Evolutionary conservation across 306 rosid genomes (phyloP).

Genomic region (Medicago truncatula): MtrunA17r5.0-ANR NC_053049.1:8055501-8056000

Average conservation of each 20-base stretch:
- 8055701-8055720: background rate
- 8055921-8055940: no score
- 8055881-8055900: no score
- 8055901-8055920: no score
- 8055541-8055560: constrained; percentile 4
- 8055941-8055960: no score
- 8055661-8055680: constrained; percentile 31
- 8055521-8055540: constrained; percentile 43
- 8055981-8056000: no score
- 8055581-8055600: constrained; percentile 41
- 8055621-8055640: constrained; percentile 44
- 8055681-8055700: constrained; percentile 42
- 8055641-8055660: constrained; percentile 44
- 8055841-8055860: background rate
- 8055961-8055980: no score
- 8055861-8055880: no score
- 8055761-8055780: background rate
- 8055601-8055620: constrained; percentile 46
- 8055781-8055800: background rate
- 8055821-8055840: constrained; percentile 27
- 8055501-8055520: background rate
- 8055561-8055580: constrained; percentile 46
- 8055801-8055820: background rate
- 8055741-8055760: constrained; percentile 2
- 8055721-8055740: constrained; percentile 2